These are phyloP conservation scores for Sarcodon aspratus DNA, from an alignment of 768 basidiomycete species.

Conservation along the genomic window DNA sequence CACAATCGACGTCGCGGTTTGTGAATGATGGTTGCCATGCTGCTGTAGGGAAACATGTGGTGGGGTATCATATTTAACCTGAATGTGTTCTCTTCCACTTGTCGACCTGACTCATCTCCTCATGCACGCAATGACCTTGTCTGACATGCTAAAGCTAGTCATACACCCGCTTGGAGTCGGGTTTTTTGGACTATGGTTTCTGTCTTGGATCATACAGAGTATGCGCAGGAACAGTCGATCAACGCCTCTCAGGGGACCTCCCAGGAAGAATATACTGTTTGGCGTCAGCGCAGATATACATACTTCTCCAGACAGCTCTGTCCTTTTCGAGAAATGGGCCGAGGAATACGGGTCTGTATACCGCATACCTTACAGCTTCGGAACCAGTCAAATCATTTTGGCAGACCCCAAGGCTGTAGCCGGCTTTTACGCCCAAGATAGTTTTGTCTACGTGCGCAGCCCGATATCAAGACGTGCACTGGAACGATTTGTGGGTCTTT, in stretches of 20 bases:
- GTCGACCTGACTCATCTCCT: too few relatives aligned
- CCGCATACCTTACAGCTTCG: conserved; percentile 20
- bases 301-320: conserved; percentile 17
- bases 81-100: too few relatives aligned
- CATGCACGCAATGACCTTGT: too few relatives aligned
- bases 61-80: too few relatives aligned
- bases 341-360: conserved; percentile 36
- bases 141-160: too few relatives aligned
- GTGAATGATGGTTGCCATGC: too few relatives aligned
- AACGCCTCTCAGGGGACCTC: conserved; percentile 32
- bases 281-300: conserved; percentile 23
- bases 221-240: conserved; percentile 9
- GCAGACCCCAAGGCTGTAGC: conserved; percentile 31
- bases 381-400: conserved; percentile 9
- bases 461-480: conserved; percentile 21
- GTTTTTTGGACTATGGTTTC: conserved; percentile 8
- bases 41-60: too few relatives aligned
- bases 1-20: too few relatives aligned
- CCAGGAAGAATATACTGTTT: conserved; percentile 27
- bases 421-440: conserved; percentile 39
- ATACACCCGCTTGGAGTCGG: too few relatives aligned
- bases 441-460: conserved; percentile 33
- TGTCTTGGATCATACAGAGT: conserved; percentile 7
- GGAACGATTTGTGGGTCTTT: conserved; percentile 22
- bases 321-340: conserved; percentile 35